Evolutionary conservation across 1,284 basidiomycete species (phyloP).

Genomic region (Amanita bisporigera): DNA sequence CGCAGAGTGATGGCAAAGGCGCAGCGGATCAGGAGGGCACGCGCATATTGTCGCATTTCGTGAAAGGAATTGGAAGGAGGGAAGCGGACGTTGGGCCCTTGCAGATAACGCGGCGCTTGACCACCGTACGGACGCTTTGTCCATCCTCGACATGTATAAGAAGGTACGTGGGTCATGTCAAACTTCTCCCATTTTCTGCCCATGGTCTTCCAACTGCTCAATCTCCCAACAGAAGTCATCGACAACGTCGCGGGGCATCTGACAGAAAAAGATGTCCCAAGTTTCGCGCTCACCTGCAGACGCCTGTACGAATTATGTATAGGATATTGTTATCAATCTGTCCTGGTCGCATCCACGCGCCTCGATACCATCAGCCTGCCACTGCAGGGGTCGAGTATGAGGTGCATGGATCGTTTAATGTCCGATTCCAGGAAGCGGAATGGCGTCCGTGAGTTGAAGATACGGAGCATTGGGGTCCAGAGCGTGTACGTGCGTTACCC

Average conservation of each 20-base stretch:
- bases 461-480: neutral
- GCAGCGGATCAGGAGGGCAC: too few relatives aligned
- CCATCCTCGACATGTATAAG: neutral
- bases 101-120: neutral
- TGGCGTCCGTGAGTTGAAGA: neutral
- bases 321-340: neutral
- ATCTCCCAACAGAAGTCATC: neutral
- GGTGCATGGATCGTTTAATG: neutral
- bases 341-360: neutral
- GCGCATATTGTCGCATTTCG: neutral
- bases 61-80: neutral
- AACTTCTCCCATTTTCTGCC: neutral
- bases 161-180: neutral
- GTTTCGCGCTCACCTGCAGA: neutral
- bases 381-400: neutral
- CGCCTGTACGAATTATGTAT: neutral
- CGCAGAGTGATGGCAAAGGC: too few relatives aligned
- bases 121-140: neutral
- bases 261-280: neutral
- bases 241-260: neutral
- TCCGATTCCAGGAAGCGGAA: neutral
- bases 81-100: neutral
- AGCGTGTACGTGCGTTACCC: neutral
- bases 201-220: neutral
- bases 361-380: neutral